phyloP scores from a whole-genome alignment of 805 yeast genomes.

The Candida schatavii region DNA sequence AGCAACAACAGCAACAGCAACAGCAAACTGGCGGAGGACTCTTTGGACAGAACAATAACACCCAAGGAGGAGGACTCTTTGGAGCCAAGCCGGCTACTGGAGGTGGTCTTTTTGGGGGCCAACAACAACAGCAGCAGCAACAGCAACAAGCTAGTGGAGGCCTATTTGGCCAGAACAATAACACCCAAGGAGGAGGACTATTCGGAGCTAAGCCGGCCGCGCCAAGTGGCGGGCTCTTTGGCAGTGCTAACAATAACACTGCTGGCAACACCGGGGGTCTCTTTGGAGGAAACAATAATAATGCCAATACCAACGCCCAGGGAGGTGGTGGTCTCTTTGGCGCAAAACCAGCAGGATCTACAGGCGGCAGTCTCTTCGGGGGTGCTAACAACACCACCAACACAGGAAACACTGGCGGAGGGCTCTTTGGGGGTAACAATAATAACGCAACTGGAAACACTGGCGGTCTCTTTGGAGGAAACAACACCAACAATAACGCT shows the following conservation, averaged over 20 bases:
- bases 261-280: slow-evolving; percentile 4
- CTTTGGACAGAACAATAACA: slow-evolving; percentile 14
- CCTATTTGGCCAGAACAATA: slow-evolving; percentile 9
- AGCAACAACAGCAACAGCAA: slow-evolving; percentile 18
- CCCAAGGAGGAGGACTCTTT: slow-evolving; percentile 29
- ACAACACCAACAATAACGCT: slow-evolving; percentile 9
- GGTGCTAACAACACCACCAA: slow-evolving; percentile 14
- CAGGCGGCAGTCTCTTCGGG: slow-evolving; percentile 21
- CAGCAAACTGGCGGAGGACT: slow-evolving; percentile 15
- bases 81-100: slow-evolving; percentile 2
- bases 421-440: slow-evolving; percentile 21
- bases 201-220: slow-evolving; percentile 14
- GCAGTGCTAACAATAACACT: slow-evolving; percentile 5
- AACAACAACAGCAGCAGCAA: slow-evolving; percentile 16
- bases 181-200: slow-evolving; percentile 19
- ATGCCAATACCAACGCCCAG: slow-evolving; percentile 8
- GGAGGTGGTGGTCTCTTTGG: slow-evolving; percentile 13
- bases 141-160: slow-evolving; percentile 10
- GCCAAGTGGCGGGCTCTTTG: slow-evolving; percentile 13
- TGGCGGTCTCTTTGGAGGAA: slow-evolving; percentile 13
- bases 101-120: slow-evolving; percentile 6
- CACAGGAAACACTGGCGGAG: slow-evolving; percentile 25
- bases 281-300: slow-evolving; percentile 15
- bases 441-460: slow-evolving; percentile 9
- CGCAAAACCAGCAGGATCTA: slow-evolving; percentile 14